Conservation (phyloP, 169 alveolate genomes). For the Pseudocohnilembus persalinus region DNA sequence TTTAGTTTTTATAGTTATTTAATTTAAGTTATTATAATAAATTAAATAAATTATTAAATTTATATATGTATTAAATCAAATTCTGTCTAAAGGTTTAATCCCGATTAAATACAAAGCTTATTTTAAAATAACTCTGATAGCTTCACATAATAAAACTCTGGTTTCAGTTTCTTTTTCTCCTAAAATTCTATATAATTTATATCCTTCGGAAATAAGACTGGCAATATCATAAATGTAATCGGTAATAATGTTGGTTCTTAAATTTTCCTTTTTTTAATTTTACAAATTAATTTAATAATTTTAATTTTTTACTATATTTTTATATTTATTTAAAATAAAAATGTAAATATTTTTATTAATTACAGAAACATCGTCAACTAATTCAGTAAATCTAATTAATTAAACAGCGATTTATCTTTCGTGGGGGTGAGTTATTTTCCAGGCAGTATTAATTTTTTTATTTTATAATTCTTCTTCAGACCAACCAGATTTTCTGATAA, state of each 20-base stretch:
- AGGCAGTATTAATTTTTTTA: constrained; percentile 10
- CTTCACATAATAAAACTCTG: constrained; percentile 90
- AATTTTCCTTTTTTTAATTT: constrained; percentile 17
- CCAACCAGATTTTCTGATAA: constrained; percentile 88
- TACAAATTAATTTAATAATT: background rate
- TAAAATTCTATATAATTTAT: constrained; percentile 92
- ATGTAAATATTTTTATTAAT: constrained; percentile 61
- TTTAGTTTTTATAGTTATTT: too few species aligned
- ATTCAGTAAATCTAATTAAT: constrained; percentile 89
- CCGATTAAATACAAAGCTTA: constrained; percentile 78
- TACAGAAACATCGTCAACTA: constrained; percentile 76
- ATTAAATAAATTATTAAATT: background rate
- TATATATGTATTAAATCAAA: constrained; percentile 47
- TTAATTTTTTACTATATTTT: constrained; percentile 9
- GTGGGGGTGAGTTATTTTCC: constrained; percentile 57
- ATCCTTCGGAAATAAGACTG: constrained; percentile 92
- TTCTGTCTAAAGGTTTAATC: constrained; percentile 79
- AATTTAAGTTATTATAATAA: constrained; percentile 23
- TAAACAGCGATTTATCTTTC: constrained; percentile 84
- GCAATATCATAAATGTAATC: constrained; percentile 95
- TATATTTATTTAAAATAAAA: background rate
- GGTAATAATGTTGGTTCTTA: constrained; percentile 85
- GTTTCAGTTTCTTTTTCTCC: constrained; percentile 89
- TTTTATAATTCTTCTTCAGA: constrained; percentile 26
- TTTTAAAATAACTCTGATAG: constrained; percentile 87